Evolutionary conservation across 2,329 filamentous ascomycete species (phyloP).

Genomic region (Apiospora kogelbergensis): DNA sequence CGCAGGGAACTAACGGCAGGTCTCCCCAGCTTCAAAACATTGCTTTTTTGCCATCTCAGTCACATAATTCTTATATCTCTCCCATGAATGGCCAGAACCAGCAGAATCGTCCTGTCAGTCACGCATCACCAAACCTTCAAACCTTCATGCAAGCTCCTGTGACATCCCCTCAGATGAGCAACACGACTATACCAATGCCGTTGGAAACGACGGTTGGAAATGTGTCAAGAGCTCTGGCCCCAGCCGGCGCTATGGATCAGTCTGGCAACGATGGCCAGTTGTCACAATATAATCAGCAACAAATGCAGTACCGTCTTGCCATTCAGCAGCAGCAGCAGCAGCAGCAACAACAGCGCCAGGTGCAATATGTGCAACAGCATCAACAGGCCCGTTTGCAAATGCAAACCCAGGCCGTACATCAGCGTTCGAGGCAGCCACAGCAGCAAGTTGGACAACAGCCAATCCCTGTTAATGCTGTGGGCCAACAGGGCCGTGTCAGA

Average conservation of each 20-base stretch:
- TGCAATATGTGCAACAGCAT: slow-evolving; percentile 10
- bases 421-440: slow-evolving; percentile 8
- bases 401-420: slow-evolving; percentile 8
- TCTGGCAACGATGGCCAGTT: slow-evolving; percentile 12
- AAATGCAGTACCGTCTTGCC: slow-evolving; percentile 2
- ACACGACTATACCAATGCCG: background rate
- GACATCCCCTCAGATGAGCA: background rate
- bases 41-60: background rate
- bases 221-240: background rate
- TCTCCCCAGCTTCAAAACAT: slow-evolving; percentile 13
- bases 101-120: background rate
- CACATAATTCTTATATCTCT: background rate
- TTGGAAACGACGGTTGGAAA: background rate
- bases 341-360: background rate
- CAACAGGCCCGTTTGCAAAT: background rate
- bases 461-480: background rate
- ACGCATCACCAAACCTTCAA: background rate
- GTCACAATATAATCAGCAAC: slow-evolving; percentile 14
- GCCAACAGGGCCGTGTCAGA: background rate
- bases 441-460: slow-evolving; percentile 1
- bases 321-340: slow-evolving; percentile 10
- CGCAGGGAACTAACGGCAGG: background rate
- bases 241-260: background rate
- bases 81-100: background rate
- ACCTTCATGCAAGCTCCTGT: background rate